These are phyloP conservation scores for Mycena galopus DNA, from an alignment of 768 basidiomycete genomes.

Conservation along the genomic window DNA sequence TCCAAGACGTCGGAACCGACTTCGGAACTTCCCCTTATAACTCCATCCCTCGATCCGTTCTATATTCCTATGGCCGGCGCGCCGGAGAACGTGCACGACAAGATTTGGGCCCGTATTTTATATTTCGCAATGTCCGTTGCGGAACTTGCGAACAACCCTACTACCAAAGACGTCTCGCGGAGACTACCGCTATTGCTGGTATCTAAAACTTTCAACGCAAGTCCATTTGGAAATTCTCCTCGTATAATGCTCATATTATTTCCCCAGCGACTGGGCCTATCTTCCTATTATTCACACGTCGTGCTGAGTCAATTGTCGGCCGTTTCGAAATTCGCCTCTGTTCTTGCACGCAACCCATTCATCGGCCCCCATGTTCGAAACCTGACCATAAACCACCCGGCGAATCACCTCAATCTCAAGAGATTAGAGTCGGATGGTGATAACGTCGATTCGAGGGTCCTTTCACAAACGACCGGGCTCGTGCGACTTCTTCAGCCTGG, in stretches of 20 bases:
- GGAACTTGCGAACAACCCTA: too few relatives aligned
- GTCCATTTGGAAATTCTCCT: background rate
- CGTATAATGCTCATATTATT: background rate
- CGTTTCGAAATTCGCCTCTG: background rate
- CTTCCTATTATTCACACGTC: background rate
- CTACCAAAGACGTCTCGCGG: background rate
- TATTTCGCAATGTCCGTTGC: conserved; percentile 24
- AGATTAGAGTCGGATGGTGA: background rate
- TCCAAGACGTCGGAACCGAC: too few relatives aligned
- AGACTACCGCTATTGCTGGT: conserved; percentile 1
- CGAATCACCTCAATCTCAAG: background rate
- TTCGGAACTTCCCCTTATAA: background rate
- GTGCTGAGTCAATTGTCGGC: background rate
- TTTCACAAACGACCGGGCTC: conserved; percentile 3
- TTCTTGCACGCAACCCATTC: background rate
- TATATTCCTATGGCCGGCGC: conserved; percentile 14
- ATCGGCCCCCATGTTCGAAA: background rate
- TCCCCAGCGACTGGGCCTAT: conserved; percentile 4
- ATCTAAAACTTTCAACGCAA: conserved; percentile 10
- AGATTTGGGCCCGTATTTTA: conserved; percentile 1
- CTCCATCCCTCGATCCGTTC: background rate
- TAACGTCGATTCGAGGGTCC: background rate
- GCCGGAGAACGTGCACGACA: background rate
- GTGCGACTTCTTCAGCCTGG: background rate
- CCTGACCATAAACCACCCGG: background rate